A percentile compares a stretch with the other conserved stretches of the same genome.
These are phyloP conservation scores for Fagopyrum esculentum DNA, from an alignment of 148 eudicot genomes.

Conservation along the genomic window DNA sequence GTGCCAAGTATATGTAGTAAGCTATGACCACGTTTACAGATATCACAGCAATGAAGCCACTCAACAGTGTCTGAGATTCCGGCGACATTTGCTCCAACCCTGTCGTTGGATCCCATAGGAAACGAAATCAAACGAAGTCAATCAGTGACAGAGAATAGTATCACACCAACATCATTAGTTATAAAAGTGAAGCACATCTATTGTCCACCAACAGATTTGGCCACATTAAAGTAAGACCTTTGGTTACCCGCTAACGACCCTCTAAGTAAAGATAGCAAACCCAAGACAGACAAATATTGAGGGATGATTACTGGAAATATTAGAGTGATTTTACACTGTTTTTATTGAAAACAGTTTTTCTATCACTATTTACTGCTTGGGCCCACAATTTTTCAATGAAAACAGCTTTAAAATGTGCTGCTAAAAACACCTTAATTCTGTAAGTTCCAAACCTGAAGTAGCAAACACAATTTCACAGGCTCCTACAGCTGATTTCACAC, in stretches of 20 bases:
- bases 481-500: no score
- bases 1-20: constrained; percentile 69
- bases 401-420: no score
- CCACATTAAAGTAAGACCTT: neutral
- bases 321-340: no score
- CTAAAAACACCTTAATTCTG: no score
- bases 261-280: neutral
- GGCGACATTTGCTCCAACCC: constrained; percentile 49
- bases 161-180: neutral
- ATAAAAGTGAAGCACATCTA: neutral
- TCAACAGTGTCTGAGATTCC: constrained; percentile 52
- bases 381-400: no score
- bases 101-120: constrained; percentile 15
- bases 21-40: constrained; percentile 78
- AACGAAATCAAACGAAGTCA: neutral
- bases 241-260: neutral
- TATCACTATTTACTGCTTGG: no score
- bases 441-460: no score
- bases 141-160: neutral
- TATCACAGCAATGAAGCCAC: constrained; percentile 83
- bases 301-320: no score
- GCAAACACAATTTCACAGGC: no score
- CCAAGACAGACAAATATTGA: neutral
- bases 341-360: no score
- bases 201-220: neutral